Conservation (phyloP, 345 rosid genomes). For the Eucalyptus guilfoylei region DNA sequence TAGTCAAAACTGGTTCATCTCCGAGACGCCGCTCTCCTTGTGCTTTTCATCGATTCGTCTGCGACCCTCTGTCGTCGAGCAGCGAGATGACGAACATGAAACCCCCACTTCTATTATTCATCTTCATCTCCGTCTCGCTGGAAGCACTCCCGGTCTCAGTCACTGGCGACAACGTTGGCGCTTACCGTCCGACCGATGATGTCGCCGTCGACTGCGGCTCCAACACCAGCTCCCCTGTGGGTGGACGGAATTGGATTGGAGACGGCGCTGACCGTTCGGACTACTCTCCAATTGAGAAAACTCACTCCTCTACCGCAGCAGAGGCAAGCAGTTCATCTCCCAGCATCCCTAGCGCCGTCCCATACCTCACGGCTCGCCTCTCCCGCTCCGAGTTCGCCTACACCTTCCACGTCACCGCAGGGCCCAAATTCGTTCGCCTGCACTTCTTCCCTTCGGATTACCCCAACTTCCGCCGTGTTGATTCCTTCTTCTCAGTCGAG, state of each 20-base stretch:
- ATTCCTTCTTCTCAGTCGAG: conserved; percentile 5
- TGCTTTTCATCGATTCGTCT: neutral
- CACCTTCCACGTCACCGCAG: conserved; percentile 5
- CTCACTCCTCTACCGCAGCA: neutral
- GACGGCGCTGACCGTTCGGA: neutral
- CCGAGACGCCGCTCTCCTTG: neutral
- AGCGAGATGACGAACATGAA: neutral
- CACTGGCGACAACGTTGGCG: neutral
- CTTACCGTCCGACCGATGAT: neutral
- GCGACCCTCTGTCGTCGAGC: neutral
- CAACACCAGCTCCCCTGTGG: neutral
- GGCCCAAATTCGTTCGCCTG: conserved; percentile 17
- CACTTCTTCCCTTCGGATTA: conserved; percentile 2
- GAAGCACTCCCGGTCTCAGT: neutral
- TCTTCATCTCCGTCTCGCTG: neutral
- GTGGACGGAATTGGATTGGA: neutral
- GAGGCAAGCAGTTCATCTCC: neutral
- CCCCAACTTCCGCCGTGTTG: neutral
- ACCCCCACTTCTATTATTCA: neutral
- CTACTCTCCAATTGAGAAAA: neutral
- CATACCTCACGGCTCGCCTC: conserved; percentile 11
- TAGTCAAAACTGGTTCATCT: neutral
- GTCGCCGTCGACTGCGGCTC: neutral
- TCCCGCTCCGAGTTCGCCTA: conserved; percentile 6
- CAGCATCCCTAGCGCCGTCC: neutral